Evolutionary conservation across 768 basidiomycete genomes (phyloP), one percentile per base, ranked within the genome.

Genomic region (Termitomyces sp.): DNA sequence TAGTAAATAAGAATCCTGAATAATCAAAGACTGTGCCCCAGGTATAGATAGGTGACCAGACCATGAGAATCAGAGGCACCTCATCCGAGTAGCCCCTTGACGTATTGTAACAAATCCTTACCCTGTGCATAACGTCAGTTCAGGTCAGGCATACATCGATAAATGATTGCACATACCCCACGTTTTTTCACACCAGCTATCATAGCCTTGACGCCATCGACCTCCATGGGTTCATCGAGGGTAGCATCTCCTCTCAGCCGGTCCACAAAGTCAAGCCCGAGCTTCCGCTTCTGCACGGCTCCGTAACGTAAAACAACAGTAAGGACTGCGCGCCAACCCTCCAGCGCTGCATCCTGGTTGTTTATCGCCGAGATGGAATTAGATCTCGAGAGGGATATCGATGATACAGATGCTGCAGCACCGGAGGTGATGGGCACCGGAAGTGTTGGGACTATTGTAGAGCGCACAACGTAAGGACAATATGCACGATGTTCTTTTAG

Each of bases 261-360:
- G 17, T 57, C 53, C 16, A 60, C 59, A 51, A 62, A 70, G 37
- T 65, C 61, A 4, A 65, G 63, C 43, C 72, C 78, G 59, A 69
- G 69, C 54, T 69, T 68, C 46, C 82, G 82, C 59, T 83, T 79
- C 63, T 85, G 81, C 9, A 80, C 79, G 67, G 85, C 74, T 6
- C 86, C 86, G 63, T 88, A 82, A 23, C 90, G 81, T 51, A 85
- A 69, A 17, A 90, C 75, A 23, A 89, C 80, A 7, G 80, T 80
- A 57, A 92, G 69, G n/a, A 90, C 84, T 11, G 90, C 90, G 35
- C 86, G 77, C 91, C 91, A 93, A 16, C 91, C 91, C 65, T 93
- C 91, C 25, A 87, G 55, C 4, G 75, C 71, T 3, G 50, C 45
- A 46, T 64, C 62, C 40, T 58, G 66, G 3, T 59, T 66, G 25